phyloP scores from a whole-genome alignment of 495 filamentous ascomycete genomes.

The Extremus antarcticus region DNA sequence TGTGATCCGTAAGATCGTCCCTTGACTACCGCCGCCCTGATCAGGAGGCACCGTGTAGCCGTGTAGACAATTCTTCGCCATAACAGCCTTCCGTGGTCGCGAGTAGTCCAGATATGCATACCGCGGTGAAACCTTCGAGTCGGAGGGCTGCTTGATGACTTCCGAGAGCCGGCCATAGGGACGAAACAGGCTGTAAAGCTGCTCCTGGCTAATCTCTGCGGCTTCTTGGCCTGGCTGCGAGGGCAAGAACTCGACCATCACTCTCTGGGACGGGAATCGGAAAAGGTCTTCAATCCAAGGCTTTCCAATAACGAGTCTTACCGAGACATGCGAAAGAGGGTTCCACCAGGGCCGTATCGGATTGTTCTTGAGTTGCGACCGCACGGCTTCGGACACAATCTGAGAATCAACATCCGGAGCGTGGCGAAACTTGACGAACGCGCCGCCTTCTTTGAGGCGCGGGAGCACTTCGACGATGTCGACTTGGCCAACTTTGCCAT shows the following conservation, averaged over 20 bases:
- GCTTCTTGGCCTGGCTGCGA: slow-evolving; percentile 50
- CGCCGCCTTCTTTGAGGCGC: slow-evolving; percentile 80
- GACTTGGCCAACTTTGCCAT: slow-evolving; percentile 49
- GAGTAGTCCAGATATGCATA: slow-evolving; percentile 71
- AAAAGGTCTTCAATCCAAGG: slow-evolving; percentile 94
- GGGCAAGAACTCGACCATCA: slow-evolving; percentile 78
- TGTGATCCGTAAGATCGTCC: slow-evolving; percentile 63
- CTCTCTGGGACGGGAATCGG: slow-evolving; percentile 59
- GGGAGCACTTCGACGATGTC: slow-evolving; percentile 58
- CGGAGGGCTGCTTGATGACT: slow-evolving; percentile 64
- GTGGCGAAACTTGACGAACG: slow-evolving; percentile 79
- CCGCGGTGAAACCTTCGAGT: slow-evolving; percentile 71
- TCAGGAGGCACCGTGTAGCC: slow-evolving; percentile 54
- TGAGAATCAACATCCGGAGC: slow-evolving; percentile 38
- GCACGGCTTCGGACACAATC: slow-evolving; percentile 48
- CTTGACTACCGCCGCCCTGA: slow-evolving; percentile 58
- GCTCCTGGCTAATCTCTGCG: slow-evolving; percentile 74
- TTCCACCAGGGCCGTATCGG: slow-evolving; percentile 81
- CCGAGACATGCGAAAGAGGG: slow-evolving; percentile 60
- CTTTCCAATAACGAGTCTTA: slow-evolving; percentile 62
- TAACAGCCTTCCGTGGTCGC: slow-evolving; percentile 58
- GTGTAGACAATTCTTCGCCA: slow-evolving; percentile 89
- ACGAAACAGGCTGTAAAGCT: slow-evolving; percentile 76
- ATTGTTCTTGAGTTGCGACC: slow-evolving; percentile 50
- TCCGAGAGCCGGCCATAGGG: slow-evolving; percentile 80